Percentiles rank a stretch among this genome's conserved stretches.
Evolutionary conservation across 768 basidiomycete species (phyloP).

Genomic region (Amanita pallidorosea): DNA sequence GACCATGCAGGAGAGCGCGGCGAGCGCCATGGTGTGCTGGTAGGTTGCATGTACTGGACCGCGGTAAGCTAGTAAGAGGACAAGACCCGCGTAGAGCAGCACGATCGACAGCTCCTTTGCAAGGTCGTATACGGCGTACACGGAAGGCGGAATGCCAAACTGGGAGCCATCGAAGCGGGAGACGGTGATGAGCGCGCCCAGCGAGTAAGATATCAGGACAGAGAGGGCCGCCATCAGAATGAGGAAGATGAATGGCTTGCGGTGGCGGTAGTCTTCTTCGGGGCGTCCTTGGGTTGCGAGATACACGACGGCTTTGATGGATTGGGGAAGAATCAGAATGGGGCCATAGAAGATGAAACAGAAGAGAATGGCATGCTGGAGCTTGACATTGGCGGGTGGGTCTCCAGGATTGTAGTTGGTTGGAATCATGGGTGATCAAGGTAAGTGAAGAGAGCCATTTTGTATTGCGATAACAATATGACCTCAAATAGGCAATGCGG

Average conservation of each 20-base stretch:
- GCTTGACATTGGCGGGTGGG: background rate
- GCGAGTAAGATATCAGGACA: background rate
- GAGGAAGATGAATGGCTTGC: background rate
- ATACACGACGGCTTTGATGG: background rate
- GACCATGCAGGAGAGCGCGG: background rate
- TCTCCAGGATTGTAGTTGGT: background rate
- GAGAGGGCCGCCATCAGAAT: background rate
- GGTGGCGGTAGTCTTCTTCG: background rate
- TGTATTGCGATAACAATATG: too few relatives aligned
- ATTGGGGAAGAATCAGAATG: background rate
- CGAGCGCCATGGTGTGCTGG: background rate
- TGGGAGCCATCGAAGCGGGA: background rate
- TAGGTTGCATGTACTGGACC: background rate
- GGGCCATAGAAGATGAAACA: background rate
- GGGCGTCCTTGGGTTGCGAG: background rate
- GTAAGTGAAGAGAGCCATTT: too few relatives aligned
- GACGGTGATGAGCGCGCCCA: background rate
- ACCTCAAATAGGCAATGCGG: too few relatives aligned
- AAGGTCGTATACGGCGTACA: background rate
- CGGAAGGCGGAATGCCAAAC: background rate
- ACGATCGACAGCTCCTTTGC: background rate
- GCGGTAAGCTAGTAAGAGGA: background rate
- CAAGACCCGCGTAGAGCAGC: background rate
- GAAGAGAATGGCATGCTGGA: slow-evolving; percentile 2
- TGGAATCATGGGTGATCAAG: too few relatives aligned